Percentiles rank a stretch among this genome's conserved stretches.
Evolutionary conservation across 257 asterid genomes (phyloP).

Genomic region (Solanum habrochaites): DNA sequence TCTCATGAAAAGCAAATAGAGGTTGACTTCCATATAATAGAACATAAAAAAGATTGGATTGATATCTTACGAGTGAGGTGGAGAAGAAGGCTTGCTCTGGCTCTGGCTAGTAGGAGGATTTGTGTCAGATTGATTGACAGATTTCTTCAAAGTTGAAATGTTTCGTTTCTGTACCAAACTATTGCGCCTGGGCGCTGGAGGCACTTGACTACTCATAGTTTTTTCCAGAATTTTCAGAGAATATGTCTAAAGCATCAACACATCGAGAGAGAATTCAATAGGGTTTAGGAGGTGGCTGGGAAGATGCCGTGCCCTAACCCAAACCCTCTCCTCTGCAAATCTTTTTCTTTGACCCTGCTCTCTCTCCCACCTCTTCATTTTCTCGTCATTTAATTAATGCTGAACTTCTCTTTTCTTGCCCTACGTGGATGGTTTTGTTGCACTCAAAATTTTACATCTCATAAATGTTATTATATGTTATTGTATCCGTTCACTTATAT

Average conservation of each 20-base stretch:
- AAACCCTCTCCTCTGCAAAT: neutral
- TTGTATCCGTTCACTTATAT: too few species aligned
- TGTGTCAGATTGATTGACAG: neutral
- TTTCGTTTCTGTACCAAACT: slow-evolving; percentile 4
- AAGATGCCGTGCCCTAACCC: neutral
- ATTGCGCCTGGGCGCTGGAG: slow-evolving; percentile 4
- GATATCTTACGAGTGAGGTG: neutral
- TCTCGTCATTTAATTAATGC: neutral
- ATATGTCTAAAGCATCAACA: neutral
- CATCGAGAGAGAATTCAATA: neutral
- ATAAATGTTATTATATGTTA: too few species aligned
- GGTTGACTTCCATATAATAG: neutral
- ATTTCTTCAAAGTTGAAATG: neutral
- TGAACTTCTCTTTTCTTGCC: neutral
- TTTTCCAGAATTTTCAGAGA: neutral
- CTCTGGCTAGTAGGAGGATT: neutral
- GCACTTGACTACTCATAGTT: slow-evolving; percentile 5
- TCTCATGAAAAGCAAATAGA: neutral
- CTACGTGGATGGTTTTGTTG: neutral
- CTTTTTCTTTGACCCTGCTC: neutral
- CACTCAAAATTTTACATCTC: neutral
- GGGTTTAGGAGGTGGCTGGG: neutral
- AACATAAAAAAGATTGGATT: neutral
- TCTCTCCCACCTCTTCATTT: neutral
- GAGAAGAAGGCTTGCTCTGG: slow-evolving; percentile 3